A percentile compares a stretch with the other conserved stretches of the same genome.
These are phyloP conservation scores for Fonsecaea pugnacius DNA, from an alignment of 2,329 filamentous ascomycete genomes.

Conservation along the genomic window DNA sequence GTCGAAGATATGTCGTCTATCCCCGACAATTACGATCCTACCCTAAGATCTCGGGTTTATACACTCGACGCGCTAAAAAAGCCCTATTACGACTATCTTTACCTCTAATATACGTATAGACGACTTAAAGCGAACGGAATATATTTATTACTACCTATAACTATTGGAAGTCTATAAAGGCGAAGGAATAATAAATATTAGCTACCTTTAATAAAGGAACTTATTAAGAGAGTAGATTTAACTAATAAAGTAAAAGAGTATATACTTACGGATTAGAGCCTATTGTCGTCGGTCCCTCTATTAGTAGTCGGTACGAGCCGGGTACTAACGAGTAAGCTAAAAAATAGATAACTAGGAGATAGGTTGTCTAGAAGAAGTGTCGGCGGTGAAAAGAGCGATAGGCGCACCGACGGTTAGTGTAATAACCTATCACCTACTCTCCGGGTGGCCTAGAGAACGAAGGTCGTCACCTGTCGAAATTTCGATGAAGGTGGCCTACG, in stretches of 20 bases:
- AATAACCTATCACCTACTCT: neutral
- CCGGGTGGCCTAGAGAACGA: neutral
- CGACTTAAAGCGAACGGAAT: conserved; percentile 15
- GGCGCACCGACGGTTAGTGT: neutral
- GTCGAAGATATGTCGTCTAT: neutral
- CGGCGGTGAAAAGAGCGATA: neutral
- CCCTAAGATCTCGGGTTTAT: neutral
- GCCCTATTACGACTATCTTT: conserved; percentile 5
- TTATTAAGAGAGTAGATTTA: conserved; percentile 18
- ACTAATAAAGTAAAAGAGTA: conserved; percentile 17
- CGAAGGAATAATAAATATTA: conserved; percentile 14
- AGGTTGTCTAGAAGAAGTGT: neutral
- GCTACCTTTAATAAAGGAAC: conserved; percentile 18
- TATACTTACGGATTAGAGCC: conserved; percentile 14
- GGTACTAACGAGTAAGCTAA: neutral
- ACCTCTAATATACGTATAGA: conserved; percentile 4
- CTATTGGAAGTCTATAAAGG: conserved; percentile 12
- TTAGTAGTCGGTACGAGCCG: neutral
- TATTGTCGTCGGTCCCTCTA: conserved; percentile 7
- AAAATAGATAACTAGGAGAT: neutral
- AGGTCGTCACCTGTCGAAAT: conserved; percentile 11
- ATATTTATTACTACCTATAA: conserved; percentile 11
- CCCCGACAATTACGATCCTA: neutral
- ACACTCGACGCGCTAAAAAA: neutral
- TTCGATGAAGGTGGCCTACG: conserved; percentile 16